phyloP scores from a whole-genome alignment of 306 rosid genomes.

The Pterocarpus santalinus region DNA sequence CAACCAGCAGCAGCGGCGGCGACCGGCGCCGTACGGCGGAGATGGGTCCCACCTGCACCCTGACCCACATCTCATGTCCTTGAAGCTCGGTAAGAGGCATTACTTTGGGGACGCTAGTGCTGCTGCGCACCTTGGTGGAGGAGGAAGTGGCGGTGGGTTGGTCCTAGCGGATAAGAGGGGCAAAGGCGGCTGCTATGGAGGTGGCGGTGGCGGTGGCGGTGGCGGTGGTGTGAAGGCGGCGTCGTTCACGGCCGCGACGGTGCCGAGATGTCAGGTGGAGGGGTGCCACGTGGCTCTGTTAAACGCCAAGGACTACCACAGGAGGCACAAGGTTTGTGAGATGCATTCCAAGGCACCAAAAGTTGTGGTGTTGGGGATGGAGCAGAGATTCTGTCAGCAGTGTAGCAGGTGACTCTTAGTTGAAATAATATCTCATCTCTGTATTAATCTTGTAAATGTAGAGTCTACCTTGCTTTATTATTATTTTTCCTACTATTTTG shows the following conservation, averaged over 20 bases:
- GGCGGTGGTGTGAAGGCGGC: constrained; percentile 5
- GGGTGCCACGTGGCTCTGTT: constrained; percentile 85
- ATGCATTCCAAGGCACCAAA: constrained; percentile 94
- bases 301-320: constrained; percentile 89
- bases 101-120: constrained; percentile 76
- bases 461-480: no score
- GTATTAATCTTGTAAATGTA: no score
- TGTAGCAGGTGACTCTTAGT: constrained; percentile 71
- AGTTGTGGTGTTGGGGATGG: constrained; percentile 78
- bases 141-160: constrained; percentile 31
- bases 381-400: constrained; percentile 49
- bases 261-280: constrained; percentile 90
- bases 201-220: background rate
- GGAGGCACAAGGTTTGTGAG: constrained; percentile 94
- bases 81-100: constrained; percentile 94
- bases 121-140: background rate
- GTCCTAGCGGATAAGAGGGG: constrained; percentile 61
- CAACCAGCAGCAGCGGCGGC: background rate
- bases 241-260: constrained; percentile 35
- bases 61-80: constrained; percentile 82
- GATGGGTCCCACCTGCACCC: constrained; percentile 62
- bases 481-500: no score
- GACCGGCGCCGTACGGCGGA: constrained; percentile 47
- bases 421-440: no score
- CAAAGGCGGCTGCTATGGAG: constrained; percentile 20